Percentiles rank a stretch among this genome's conserved stretches.
phyloP scores from a whole-genome alignment of 371 early-diverging fungal species.

The Mortierella sp. region DNA sequence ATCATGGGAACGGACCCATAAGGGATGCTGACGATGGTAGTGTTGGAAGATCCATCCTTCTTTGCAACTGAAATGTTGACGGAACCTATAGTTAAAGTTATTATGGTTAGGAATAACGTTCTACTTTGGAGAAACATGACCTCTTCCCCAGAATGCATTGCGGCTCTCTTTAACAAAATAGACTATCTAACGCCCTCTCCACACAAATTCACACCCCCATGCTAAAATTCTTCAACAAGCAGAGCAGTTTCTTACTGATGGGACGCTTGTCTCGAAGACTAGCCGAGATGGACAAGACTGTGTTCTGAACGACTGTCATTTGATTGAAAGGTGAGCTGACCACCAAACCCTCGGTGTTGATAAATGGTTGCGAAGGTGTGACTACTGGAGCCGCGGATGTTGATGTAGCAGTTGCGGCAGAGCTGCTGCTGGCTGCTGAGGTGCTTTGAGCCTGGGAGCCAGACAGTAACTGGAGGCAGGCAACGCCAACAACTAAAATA shows the following conservation, averaged over 20 bases:
- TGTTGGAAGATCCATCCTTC: slow-evolving; percentile 40
- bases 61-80: slow-evolving; percentile 35
- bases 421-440: not conserved
- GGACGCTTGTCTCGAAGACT: slow-evolving; percentile 4
- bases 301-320: slow-evolving; percentile 26
- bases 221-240: no score
- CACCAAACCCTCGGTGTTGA: slow-evolving; percentile 39
- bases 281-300: slow-evolving; percentile 32
- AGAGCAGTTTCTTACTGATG: slow-evolving; percentile 19
- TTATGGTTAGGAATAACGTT: no score
- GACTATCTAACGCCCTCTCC: not conserved
- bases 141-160: not conserved
- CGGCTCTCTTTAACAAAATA: not conserved
- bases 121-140: not conserved
- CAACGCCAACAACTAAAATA: slow-evolving; percentile 19
- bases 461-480: slow-evolving; percentile 25
- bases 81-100: slow-evolving; percentile 8
- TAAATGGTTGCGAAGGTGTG: slow-evolving; percentile 14
- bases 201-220: not conserved
- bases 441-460: slow-evolving; percentile 24
- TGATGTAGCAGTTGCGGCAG: slow-evolving; percentile 12
- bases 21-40: slow-evolving; percentile 24
- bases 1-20: not conserved
- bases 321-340: slow-evolving; percentile 23
- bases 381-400: slow-evolving; percentile 10